Evolutionary conservation across 2,329 filamentous ascomycete species (phyloP).

Genomic region (Dothistroma septosporum): DNA sequence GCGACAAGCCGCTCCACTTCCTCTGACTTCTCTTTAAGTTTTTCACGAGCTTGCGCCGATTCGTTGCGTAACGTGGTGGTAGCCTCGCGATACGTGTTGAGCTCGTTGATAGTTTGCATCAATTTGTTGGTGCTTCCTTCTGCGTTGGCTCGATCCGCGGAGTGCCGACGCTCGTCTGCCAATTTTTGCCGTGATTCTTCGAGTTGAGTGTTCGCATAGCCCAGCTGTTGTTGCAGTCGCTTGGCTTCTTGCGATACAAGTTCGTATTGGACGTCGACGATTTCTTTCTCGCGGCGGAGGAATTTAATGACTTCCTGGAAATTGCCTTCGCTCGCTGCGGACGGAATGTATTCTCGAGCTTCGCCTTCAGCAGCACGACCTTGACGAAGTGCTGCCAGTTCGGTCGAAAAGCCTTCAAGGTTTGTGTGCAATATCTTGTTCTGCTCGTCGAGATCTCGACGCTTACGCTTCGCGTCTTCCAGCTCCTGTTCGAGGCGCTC

Average conservation of each 20-base stretch:
- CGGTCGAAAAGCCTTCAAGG: conserved; percentile 69
- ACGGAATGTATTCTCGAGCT: conserved; percentile 36
- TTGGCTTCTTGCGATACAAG: conserved; percentile 83
- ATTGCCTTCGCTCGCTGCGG: conserved; percentile 51
- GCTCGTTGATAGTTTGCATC: conserved; percentile 89
- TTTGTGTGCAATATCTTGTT: conserved; percentile 89
- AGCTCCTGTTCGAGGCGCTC: conserved; percentile 81
- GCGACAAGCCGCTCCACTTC: conserved; percentile 70
- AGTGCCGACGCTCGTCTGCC: conserved; percentile 76
- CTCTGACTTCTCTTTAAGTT: conserved; percentile 68
- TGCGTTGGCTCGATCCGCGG: conserved; percentile 67
- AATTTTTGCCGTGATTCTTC: conserved; percentile 86
- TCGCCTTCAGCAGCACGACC: conserved; percentile 59
- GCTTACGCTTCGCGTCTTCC: conserved; percentile 68
- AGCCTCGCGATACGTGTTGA: conserved; percentile 94
- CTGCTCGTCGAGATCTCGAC: conserved; percentile 80
- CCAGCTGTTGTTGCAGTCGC: conserved; percentile 81
- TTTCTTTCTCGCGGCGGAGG: conserved; percentile 92
- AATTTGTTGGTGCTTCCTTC: conserved; percentile 81
- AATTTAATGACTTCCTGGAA: conserved; percentile 89
- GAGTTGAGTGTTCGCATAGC: conserved; percentile 80
- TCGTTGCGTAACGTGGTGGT: conserved; percentile 87
- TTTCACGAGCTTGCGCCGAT: conserved; percentile 70
- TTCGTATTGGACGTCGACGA: conserved; percentile 93
- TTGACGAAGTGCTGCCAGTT: conserved; percentile 76